Evolutionary conservation across 495 filamentous ascomycete genomes (phyloP).

Genomic region (Xylaria longipes): DNA sequence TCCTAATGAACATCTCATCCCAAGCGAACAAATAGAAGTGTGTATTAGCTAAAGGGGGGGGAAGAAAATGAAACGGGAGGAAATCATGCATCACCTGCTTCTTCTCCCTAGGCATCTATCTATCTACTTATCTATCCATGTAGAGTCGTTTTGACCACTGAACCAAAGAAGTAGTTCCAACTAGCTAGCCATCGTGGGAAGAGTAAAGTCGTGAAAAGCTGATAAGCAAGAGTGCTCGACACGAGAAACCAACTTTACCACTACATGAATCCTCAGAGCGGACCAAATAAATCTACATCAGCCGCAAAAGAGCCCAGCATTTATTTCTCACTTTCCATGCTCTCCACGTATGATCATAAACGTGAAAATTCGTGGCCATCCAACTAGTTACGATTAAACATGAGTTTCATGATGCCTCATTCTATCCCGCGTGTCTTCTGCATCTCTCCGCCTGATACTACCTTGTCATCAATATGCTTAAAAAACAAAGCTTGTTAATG

Average conservation of each 20-base stretch:
- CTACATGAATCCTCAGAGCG: not conserved
- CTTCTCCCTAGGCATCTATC: not conserved
- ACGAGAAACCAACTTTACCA: not conserved
- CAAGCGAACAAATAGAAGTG: conserved; percentile 1
- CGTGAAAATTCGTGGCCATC: not conserved
- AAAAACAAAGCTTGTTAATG: not conserved
- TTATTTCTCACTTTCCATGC: not conserved
- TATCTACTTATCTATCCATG: too few relatives aligned
- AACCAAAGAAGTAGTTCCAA: not conserved
- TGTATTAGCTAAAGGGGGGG: not conserved
- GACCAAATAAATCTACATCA: not conserved
- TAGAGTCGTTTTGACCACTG: not conserved
- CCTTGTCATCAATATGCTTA: not conserved
- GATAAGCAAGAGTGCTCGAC: not conserved
- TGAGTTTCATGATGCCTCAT: not conserved
- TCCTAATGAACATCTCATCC: not conserved
- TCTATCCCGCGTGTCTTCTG: not conserved
- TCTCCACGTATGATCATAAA: not conserved
- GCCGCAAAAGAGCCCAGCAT: not conserved
- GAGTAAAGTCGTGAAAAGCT: not conserved
- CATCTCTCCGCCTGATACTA: not conserved
- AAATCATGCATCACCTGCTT: not conserved
- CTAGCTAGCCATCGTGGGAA: not conserved
- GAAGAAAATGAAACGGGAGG: not conserved
- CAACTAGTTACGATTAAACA: not conserved